Evolutionary conservation across 1,284 basidiomycete genomes (phyloP), one percentile per base, ranked within the genome.

Genomic region (Melanopsichium pennsylvanicum): DNA sequence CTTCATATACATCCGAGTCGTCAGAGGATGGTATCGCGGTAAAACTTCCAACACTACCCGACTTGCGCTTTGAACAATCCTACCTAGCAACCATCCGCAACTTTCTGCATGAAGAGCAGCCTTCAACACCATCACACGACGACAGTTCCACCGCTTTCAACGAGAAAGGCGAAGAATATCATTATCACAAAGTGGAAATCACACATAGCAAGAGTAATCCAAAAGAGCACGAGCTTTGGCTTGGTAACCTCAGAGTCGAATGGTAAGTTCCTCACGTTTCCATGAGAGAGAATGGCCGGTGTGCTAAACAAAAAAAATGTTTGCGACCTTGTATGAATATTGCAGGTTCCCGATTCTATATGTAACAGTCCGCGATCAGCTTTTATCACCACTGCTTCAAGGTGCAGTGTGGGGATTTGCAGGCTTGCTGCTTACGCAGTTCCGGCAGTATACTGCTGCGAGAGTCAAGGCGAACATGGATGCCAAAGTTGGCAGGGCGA

Each of bases 21-120:
- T 29, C 40, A 15, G 36, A 55, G 10, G 19, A 18, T 4, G 46
- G 27, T 16, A 10, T 43, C 16, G 19, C 34, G 6, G 16, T 47
- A 3, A 56, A 64, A 25, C 41, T 70, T 0, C 57, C 61, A 4
- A 58, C 61, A 2, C 47, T 77, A 1, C 75, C 75, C 6, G 75
- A 77, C 35, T 52, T 77, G 16, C 64, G 75, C 21, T 77, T 77
- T 37, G 75, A 77, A 50, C 72, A 75, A 38, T 71, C 63, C 13
- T 77, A 76, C 40, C 52, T 77, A 9, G 69, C 75, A 25, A 72
- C 68, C 19, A 67, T 77, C 15, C 51, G 74, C 4, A 45, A 42
- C 4, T 72, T 74, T 34, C 43, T 77, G 11, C 75, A 77, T 42
- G 74, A 58, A 46, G 52, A 51, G 2, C 25, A 32, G 23, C 46